Evolutionary conservation across 352 stramenopile species (phyloP).

Genomic region (Globisporangium recalcitrans): DNA sequence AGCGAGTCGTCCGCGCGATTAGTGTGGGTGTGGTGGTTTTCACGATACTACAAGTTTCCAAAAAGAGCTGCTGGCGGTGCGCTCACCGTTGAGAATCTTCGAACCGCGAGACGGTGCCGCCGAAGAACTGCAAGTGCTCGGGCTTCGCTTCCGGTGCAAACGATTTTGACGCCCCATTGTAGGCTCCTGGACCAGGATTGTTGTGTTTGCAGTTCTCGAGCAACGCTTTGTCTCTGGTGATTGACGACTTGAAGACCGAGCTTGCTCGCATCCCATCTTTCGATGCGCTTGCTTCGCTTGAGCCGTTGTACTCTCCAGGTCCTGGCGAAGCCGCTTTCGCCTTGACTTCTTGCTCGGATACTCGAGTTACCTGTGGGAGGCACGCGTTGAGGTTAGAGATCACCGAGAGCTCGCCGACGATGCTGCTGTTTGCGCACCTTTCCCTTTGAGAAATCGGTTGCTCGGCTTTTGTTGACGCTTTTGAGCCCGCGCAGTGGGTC

Average conservation of each 20-base stretch:
- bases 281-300: slow-evolving; percentile 15
- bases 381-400: neutral
- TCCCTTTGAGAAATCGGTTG: slow-evolving; percentile 72
- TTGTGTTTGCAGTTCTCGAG: slow-evolving; percentile 26
- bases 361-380: slow-evolving; percentile 29
- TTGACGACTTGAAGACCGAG: slow-evolving; percentile 66
- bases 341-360: slow-evolving; percentile 61
- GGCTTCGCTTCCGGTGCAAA: slow-evolving; percentile 47
- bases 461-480: slow-evolving; percentile 52
- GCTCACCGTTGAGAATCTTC: slow-evolving; percentile 32
- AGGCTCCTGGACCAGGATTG: slow-evolving; percentile 60
- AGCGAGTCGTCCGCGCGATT: neutral
- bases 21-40: neutral
- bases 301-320: slow-evolving; percentile 55
- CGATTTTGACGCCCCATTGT: slow-evolving; percentile 37
- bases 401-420: neutral
- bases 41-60: neutral
- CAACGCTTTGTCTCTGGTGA: slow-evolving; percentile 45
- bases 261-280: slow-evolving; percentile 49
- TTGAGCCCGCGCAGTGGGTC: slow-evolving; percentile 63
- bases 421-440: slow-evolving; percentile 23
- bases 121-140: slow-evolving; percentile 78
- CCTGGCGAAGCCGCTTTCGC: slow-evolving; percentile 47
- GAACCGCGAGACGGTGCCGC: slow-evolving; percentile 67
- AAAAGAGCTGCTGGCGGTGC: neutral